Percentiles rank a stretch among this genome's conserved stretches.
phyloP scores from a whole-genome alignment of 179 eudicot species.

The Vitellaria paradoxa region DNA sequence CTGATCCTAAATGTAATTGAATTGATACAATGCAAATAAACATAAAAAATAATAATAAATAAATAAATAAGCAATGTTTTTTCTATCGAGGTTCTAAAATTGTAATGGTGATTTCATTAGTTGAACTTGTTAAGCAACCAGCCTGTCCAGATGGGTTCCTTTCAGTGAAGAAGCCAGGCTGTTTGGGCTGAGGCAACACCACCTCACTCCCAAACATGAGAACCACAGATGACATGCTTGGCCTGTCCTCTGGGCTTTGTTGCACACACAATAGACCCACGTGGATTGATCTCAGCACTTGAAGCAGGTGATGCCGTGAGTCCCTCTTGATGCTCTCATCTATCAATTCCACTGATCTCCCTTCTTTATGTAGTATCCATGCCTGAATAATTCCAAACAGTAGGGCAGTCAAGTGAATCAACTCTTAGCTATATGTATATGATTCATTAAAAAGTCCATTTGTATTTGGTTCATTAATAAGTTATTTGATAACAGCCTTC shows the following conservation, averaged over 20 bases:
- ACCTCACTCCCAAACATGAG: neutral
- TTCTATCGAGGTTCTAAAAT: neutral
- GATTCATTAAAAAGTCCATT: no score
- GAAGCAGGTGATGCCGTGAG: neutral
- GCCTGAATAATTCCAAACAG: neutral
- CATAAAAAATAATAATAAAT: no score
- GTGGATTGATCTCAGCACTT: neutral
- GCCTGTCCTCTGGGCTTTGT: neutral
- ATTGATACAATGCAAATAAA: no score
- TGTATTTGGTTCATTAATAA: no score
- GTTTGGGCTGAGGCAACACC: neutral
- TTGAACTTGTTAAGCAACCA: neutral
- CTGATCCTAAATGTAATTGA: no score
- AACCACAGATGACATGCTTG: conserved; percentile 1
- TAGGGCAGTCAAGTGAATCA: no score
- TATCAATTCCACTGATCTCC: neutral
- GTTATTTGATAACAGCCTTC: no score
- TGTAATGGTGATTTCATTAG: neutral
- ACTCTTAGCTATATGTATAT: no score
- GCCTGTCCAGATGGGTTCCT: neutral
- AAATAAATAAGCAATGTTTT: neutral
- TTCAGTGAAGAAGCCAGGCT: neutral
- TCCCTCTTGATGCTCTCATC: neutral
- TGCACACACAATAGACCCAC: conserved; percentile 6
- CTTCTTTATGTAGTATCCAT: neutral